Percentiles rank a stretch among this genome's conserved stretches.
Conservation (phyloP, 2,329 filamentous ascomycete species). For the Colletotrichum scovillei region DNA sequence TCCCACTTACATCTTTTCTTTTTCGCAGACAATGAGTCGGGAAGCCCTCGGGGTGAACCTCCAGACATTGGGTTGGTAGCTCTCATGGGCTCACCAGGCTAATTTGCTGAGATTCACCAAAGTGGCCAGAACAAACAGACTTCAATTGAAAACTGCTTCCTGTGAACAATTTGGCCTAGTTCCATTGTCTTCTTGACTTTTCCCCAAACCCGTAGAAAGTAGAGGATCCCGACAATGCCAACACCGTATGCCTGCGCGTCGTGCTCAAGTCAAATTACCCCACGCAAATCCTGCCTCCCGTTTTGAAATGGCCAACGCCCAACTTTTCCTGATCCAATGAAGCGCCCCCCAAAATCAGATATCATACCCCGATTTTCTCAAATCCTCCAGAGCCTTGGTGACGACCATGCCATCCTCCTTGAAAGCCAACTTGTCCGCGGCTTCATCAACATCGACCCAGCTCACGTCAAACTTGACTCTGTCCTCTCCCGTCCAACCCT, state of each 20-base stretch:
- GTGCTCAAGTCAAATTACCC: not conserved
- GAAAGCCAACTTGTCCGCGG: slow-evolving; percentile 38
- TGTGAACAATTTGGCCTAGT: not conserved
- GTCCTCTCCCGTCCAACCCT: slow-evolving; percentile 24
- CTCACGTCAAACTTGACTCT: slow-evolving; percentile 43
- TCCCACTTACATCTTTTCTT: not conserved
- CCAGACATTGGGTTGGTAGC: not conserved
- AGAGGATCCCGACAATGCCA: not conserved
- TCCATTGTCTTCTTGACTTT: too few relatives aligned
- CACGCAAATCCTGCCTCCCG: not conserved
- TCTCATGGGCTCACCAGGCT: not conserved
- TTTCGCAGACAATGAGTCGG: not conserved
- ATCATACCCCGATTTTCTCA: slow-evolving; percentile 42
- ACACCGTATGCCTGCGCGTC: not conserved
- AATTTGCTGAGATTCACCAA: not conserved
- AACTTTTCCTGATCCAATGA: not conserved
- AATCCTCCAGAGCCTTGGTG: slow-evolving; percentile 42
- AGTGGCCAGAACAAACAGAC: not conserved
- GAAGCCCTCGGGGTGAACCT: not conserved
- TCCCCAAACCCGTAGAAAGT: too few relatives aligned
- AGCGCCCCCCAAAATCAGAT: slow-evolving; percentile 26
- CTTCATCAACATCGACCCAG: slow-evolving; percentile 41
- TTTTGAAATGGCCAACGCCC: not conserved
- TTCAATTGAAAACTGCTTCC: not conserved
- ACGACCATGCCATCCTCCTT: slow-evolving; percentile 41